Base-by-base conservation (phyloP, 2,329 filamentous ascomycete genomes). In the Ophiosphaerella korrae region DNA sequence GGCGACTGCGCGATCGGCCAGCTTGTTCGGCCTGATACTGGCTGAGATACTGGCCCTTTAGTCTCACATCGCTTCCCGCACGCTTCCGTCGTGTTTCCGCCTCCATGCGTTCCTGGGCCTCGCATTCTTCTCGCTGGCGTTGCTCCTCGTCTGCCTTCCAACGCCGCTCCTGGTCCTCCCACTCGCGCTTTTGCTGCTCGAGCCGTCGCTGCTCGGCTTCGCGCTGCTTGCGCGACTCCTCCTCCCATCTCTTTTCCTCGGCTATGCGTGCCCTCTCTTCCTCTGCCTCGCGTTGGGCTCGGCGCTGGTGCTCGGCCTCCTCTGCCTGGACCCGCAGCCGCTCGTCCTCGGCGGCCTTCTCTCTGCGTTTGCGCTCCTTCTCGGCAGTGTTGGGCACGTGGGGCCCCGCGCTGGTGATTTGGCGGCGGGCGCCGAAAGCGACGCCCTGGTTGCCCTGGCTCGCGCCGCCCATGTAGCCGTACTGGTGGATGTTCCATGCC, bases 401-500 rank as follows among this genome's bases (percentile, higher is more conserved):
- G 5, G 94, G 94, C 29, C 85, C 82, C 12, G 90, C 84, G 63
- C 83, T 91, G 7, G 92, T 97, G 70, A 99, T 97, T 76, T 99
- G 94, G 53, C 94, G 85, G 63, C 92, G 85, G 14, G 88, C 90
- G 48, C 94, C 94, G 74, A 97, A 97, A 9, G 90, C 86, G 62
- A 99, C 91, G 14, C 94, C 94, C 55, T 97, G 86, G 64, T 96
- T 97, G 3, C 91, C 93, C 73, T 99, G 94, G 67, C 90, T 97
- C 23, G 94, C 94, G 42, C 94, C 94, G 50, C 94, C 94, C 88
- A 97, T 94, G 75, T 97, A 99, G 7, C 94, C 74, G 70, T 99
- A 99, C 71, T 99, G 94, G 50, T 92, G 89, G 63, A 97, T 97
- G 71, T 97, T 99, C 94, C 94, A 99, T 1, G 94, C 94, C 0